phyloP scores from a whole-genome alignment of 768 basidiomycete genomes.

The Boletus sensibilis region DNA sequence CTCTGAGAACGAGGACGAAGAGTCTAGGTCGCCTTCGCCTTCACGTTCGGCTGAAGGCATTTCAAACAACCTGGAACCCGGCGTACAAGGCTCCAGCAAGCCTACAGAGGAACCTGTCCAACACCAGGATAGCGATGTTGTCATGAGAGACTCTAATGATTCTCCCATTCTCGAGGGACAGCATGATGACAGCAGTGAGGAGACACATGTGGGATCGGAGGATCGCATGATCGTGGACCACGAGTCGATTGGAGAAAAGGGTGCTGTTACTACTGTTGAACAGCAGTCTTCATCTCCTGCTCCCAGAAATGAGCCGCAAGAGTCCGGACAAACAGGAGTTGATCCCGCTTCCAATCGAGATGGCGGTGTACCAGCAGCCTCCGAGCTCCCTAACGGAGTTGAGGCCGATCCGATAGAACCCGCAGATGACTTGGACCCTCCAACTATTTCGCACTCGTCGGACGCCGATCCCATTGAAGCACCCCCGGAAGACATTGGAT shows the following conservation, averaged over 20 bases:
- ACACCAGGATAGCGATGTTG: neutral
- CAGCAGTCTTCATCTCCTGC: neutral
- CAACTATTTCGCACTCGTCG: slow-evolving; percentile 3
- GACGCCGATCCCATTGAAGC: slow-evolving; percentile 34
- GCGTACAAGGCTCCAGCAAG: slow-evolving; percentile 20
- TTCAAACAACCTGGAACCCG: slow-evolving; percentile 32
- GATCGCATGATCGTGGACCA: slow-evolving; percentile 18
- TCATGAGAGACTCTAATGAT: slow-evolving; percentile 9
- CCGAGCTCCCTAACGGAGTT: neutral
- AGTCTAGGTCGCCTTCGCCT: slow-evolving; percentile 13
- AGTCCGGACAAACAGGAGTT: slow-evolving; percentile 11
- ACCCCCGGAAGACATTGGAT: slow-evolving; percentile 3
- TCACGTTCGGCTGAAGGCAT: slow-evolving; percentile 29
- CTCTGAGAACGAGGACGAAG: slow-evolving; percentile 37
- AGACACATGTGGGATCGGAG: slow-evolving; percentile 22
- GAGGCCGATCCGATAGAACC: slow-evolving; percentile 45
- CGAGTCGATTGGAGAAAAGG: slow-evolving; percentile 2
- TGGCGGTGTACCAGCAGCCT: neutral
- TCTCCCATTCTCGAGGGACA: neutral
- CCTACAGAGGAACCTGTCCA: neutral
- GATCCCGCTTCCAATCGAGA: slow-evolving; percentile 11
- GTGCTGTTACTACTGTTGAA: neutral
- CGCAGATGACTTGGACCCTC: slow-evolving; percentile 36
- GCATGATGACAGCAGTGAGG: slow-evolving; percentile 13
- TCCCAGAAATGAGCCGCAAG: neutral